A percentile compares a stretch with the other conserved stretches of the same genome.
Evolutionary conservation across 2,329 filamentous ascomycete species (phyloP).

Genomic region (Pseudogymnoascus sp.): DNA sequence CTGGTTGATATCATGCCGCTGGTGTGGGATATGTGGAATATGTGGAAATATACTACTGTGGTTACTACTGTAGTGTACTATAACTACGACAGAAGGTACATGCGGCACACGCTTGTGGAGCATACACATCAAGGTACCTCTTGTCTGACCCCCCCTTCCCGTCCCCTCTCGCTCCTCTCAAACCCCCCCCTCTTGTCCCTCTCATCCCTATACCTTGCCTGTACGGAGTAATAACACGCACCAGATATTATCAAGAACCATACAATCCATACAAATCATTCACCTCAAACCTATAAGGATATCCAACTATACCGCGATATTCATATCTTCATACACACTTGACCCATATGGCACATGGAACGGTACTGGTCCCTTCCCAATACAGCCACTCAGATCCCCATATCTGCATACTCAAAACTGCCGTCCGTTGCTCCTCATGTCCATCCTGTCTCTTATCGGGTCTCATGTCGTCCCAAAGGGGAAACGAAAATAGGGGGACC

Average conservation of each 20-base stretch:
- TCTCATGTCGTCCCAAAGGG: background rate
- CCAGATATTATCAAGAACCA: background rate
- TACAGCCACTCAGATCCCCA: background rate
- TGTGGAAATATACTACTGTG: too few species aligned
- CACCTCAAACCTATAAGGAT: background rate
- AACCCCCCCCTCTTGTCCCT: background rate
- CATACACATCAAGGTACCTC: constrained; percentile 5
- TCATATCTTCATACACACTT: background rate
- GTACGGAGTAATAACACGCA: background rate
- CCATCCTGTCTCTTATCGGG: constrained; percentile 1
- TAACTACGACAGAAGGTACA: background rate
- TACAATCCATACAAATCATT: background rate
- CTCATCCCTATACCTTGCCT: background rate
- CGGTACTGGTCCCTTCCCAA: background rate
- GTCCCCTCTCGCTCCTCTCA: background rate
- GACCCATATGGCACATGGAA: background rate
- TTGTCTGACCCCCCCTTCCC: background rate
- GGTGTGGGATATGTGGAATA: background rate
- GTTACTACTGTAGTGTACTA: too few species aligned
- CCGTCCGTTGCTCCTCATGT: background rate
- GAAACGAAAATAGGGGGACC: background rate
- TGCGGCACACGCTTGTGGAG: background rate
- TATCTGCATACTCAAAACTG: background rate
- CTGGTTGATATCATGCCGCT: background rate
- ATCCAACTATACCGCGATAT: background rate